phyloP scores from a whole-genome alignment of 495 filamentous ascomycete species.

The Trichoderma orchidacearum region DNA sequence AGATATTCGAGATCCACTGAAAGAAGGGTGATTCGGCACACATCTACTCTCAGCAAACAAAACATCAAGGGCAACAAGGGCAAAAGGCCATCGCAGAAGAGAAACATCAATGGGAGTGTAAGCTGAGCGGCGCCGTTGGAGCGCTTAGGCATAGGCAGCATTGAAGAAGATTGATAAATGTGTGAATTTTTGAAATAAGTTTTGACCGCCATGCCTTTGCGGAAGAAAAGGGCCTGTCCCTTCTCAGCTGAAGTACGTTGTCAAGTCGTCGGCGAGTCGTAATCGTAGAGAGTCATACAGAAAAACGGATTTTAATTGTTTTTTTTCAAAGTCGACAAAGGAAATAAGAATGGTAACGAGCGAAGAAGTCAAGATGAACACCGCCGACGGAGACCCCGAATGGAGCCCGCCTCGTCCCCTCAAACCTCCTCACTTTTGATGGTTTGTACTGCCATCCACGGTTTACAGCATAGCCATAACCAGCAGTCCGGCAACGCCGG shows the following conservation, averaged over 20 bases:
- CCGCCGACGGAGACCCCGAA: not conserved
- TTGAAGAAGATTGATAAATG: not conserved
- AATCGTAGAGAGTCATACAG: not conserved
- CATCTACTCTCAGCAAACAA: not conserved
- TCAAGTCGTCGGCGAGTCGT: not conserved
- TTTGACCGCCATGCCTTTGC: not conserved
- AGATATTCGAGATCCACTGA: not conserved
- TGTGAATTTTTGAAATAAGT: not conserved
- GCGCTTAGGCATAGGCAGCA: not conserved
- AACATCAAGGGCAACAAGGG: not conserved
- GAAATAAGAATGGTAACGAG: not conserved
- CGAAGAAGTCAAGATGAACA: not conserved
- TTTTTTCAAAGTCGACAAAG: not conserved
- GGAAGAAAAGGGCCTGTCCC: not conserved
- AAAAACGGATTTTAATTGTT: not conserved
- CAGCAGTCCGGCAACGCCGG: slow-evolving; percentile 28
- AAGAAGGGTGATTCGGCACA: not conserved
- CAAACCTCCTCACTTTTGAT: not conserved
- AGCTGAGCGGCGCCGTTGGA: not conserved
- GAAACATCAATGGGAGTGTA: not conserved
- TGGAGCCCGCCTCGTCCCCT: not conserved
- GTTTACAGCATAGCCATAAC: slow-evolving; percentile 30
- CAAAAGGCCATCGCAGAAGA: not conserved
- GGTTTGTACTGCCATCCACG: not conserved
- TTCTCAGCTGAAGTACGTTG: not conserved